Evolutionary conservation across 164 flowering plant genomes (phyloP).

Genomic region (Pachysandra terminalis): DNA sequence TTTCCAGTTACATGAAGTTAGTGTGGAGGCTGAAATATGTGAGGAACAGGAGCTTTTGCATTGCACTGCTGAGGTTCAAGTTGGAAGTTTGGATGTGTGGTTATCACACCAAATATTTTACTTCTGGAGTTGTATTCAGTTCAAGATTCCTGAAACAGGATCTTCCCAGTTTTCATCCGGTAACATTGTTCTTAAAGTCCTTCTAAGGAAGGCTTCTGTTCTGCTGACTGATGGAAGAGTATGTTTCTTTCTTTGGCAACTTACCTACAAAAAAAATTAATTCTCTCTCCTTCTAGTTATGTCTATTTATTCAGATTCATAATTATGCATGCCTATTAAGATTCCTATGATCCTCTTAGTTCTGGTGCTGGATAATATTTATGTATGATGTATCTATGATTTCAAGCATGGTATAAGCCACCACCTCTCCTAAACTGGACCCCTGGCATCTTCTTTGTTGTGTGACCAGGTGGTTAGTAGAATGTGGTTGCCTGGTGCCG

Average conservation of each 20-base stretch:
- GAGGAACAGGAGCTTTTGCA: constrained; percentile 17
- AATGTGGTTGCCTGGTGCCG: too few relatives aligned
- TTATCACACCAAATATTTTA: constrained; percentile 58
- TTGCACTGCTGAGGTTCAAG: constrained; percentile 28
- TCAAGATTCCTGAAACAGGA: constrained; percentile 30
- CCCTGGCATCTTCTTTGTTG: too few relatives aligned
- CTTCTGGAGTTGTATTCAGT: constrained; percentile 43
- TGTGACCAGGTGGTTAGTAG: too few relatives aligned
- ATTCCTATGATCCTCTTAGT: not conserved
- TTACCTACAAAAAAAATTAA: not conserved
- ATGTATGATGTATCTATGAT: not conserved
- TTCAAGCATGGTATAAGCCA: too few relatives aligned
- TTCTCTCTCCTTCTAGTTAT: too few relatives aligned
- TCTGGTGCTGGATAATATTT: not conserved
- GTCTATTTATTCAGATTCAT: not conserved
- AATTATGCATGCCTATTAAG: not conserved
- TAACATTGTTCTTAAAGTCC: constrained; percentile 30
- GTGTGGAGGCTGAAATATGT: constrained; percentile 35
- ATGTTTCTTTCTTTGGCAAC: constrained; percentile 17
- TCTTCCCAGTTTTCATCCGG: constrained; percentile 32
- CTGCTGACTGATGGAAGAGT: constrained; percentile 90
- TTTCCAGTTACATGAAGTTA: constrained; percentile 45
- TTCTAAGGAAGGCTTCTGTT: constrained; percentile 58
- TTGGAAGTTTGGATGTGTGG: constrained; percentile 56
- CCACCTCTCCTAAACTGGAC: too few relatives aligned